Evolutionary conservation across 352 stramenopile genomes (phyloP).

Genomic region (Globisporangium megalacanthum): DNA sequence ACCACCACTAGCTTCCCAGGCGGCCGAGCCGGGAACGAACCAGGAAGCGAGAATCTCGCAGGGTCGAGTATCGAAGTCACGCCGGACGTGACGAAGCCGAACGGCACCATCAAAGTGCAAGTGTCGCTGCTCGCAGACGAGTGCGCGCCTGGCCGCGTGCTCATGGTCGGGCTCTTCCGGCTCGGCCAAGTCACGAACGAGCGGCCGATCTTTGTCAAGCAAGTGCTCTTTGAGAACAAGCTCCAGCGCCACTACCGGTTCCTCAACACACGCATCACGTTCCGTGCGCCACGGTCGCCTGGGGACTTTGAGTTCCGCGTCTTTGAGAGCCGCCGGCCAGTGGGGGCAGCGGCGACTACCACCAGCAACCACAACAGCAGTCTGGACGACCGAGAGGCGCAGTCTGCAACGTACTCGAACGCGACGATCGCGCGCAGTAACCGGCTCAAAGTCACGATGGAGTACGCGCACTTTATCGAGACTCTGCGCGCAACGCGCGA

Average conservation of each 20-base stretch:
- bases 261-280: conserved; percentile 77
- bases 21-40: conserved; percentile 7
- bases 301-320: conserved; percentile 83
- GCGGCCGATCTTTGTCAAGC: conserved; percentile 82
- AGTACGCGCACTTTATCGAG: conserved; percentile 80
- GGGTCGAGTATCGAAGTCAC: conserved; percentile 30
- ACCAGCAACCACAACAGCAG: conserved; percentile 9
- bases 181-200: conserved; percentile 68
- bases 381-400: conserved; percentile 17
- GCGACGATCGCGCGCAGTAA: conserved; percentile 69
- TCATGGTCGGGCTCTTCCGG: conserved; percentile 77
- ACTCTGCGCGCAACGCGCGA: conserved; percentile 54
- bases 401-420: conserved; percentile 41
- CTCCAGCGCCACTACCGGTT: conserved; percentile 52
- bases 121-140: conserved; percentile 56
- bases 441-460: conserved; percentile 61
- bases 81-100: conserved; percentile 61
- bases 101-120: conserved; percentile 76
- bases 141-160: conserved; percentile 45
- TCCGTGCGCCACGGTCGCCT: conserved; percentile 66
- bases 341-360: too few species aligned
- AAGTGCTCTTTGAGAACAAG: conserved; percentile 79
- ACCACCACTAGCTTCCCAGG: not conserved
- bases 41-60: conserved; percentile 6
- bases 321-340: conserved; percentile 59